Evolutionary conservation across 257 asterid genomes (phyloP).

Genomic region (Lavandula angustifolia): DNA sequence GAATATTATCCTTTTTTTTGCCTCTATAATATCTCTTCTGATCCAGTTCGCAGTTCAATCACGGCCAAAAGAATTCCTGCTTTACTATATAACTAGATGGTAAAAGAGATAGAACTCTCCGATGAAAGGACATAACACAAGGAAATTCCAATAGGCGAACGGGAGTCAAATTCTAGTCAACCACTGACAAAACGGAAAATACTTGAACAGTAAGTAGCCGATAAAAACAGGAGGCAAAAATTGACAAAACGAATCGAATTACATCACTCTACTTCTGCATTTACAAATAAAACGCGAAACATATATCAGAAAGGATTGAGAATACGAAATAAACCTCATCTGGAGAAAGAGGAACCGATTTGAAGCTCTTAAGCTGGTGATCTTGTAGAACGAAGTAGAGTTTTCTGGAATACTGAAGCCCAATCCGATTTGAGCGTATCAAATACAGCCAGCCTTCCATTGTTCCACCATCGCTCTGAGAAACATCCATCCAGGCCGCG

Average conservation of each 20-base stretch:
- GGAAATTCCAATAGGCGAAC: slow-evolving; percentile 24
- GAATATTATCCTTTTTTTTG: neutral
- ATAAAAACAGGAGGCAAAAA: slow-evolving; percentile 4
- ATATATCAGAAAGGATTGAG: neutral
- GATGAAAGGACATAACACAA: slow-evolving; percentile 1
- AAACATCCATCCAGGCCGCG: slow-evolving; percentile 43
- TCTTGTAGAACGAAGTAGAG: slow-evolving; percentile 91
- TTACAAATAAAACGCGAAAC: neutral
- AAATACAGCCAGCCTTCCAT: slow-evolving; percentile 96
- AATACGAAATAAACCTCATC: slow-evolving; percentile 61
- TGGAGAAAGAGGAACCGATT: slow-evolving; percentile 65
- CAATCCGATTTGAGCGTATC: slow-evolving; percentile 86
- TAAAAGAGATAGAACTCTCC: slow-evolving; percentile 15
- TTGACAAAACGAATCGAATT: slow-evolving; percentile 16
- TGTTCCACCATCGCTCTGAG: slow-evolving; percentile 58
- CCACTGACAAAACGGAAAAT: no score
- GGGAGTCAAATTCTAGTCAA: slow-evolving; percentile 11
- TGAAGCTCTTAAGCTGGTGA: slow-evolving; percentile 81
- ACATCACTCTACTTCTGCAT: slow-evolving; percentile 22
- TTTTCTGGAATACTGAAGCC: slow-evolving; percentile 82
- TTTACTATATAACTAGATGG: neutral
- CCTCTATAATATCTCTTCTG: slow-evolving; percentile 15
- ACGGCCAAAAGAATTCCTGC: neutral
- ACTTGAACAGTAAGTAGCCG: no score
- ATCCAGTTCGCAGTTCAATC: neutral